phyloP scores from a whole-genome alignment of 176 grass and related monocot genomes.

The Zoysia pacifica region DNA sequence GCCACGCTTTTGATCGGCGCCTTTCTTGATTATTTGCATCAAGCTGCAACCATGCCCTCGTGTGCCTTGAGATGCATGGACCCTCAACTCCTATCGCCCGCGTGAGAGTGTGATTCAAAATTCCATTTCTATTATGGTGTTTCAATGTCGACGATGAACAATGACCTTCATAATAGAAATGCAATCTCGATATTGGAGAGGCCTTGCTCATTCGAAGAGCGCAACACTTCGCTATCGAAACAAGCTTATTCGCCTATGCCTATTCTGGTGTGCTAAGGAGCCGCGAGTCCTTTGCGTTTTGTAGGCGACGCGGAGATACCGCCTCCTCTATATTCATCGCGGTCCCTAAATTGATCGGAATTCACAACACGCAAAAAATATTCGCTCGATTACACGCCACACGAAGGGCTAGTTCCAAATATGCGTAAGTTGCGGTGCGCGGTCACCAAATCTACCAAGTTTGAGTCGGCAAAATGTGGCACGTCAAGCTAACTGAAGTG shows the following conservation, averaged over 20 bases:
- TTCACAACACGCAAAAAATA: not conserved
- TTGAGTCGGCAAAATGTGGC: not conserved
- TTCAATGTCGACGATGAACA: not conserved
- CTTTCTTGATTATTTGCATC: not conserved
- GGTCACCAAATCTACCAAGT: not conserved
- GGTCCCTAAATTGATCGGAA: not conserved
- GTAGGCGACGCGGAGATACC: not conserved
- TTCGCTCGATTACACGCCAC: accelerated
- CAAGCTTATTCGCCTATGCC: no score
- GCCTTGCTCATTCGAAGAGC: not conserved
- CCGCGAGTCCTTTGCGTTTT: not conserved
- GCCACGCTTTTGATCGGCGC: no score
- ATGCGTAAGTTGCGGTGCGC: not conserved
- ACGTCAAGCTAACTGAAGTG: not conserved
- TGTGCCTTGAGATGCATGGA: not conserved
- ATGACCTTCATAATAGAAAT: not conserved
- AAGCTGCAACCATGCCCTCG: not conserved
- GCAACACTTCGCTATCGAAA: not conserved
- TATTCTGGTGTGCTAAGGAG: not conserved
- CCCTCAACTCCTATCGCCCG: no score
- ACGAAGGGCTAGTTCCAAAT: not conserved
- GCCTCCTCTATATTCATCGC: not conserved
- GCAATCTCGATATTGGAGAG: not conserved
- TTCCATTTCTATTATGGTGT: not conserved
- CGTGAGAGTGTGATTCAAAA: not conserved